Evolutionary conservation across 768 basidiomycete genomes (phyloP).

Genomic region (Macrolepiota fuliginosa): DNA sequence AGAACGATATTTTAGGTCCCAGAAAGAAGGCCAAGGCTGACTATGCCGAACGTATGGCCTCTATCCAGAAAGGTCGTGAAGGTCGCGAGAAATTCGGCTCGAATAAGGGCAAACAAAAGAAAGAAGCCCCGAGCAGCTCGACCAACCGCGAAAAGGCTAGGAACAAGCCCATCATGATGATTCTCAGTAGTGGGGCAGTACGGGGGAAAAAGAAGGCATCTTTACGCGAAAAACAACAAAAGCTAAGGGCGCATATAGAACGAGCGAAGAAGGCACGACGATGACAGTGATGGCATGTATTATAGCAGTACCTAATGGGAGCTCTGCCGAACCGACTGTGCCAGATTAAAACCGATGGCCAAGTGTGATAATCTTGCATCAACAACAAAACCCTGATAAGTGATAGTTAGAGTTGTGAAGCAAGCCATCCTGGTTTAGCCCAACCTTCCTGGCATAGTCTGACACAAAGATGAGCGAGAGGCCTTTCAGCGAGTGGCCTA

Average conservation of each 20-base stretch:
- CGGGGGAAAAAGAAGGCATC: slow-evolving; percentile 81
- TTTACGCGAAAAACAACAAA: slow-evolving; percentile 77
- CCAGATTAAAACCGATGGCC: slow-evolving; percentile 66
- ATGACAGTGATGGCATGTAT: slow-evolving; percentile 9
- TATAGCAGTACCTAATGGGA: neutral
- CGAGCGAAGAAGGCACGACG: slow-evolving; percentile 54
- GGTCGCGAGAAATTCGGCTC: slow-evolving; percentile 93
- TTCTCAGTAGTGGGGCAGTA: slow-evolving; percentile 74
- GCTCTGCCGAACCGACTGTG: slow-evolving; percentile 27
- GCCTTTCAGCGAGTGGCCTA: neutral
- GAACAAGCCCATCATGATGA: slow-evolving; percentile 97
- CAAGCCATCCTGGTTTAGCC: neutral
- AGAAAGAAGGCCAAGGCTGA: slow-evolving; percentile 91
- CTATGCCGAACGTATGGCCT: slow-evolving; percentile 92
- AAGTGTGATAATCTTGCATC: slow-evolving; percentile 81
- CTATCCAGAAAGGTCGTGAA: slow-evolving; percentile 89
- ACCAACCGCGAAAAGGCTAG: slow-evolving; percentile 91
- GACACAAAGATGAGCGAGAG: slow-evolving; percentile 5
- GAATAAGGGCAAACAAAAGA: slow-evolving; percentile 88
- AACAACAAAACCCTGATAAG: slow-evolving; percentile 53
- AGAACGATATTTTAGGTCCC: slow-evolving; percentile 90
- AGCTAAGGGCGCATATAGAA: slow-evolving; percentile 73
- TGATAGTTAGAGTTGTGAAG: neutral
- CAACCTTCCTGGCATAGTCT: slow-evolving; percentile 63
- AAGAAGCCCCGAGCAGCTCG: slow-evolving; percentile 76